A percentile compares a stretch with the other conserved stretches of the same genome.
Evolutionary conservation across 1,284 basidiomycete species (phyloP).

Genomic region (Papiliotrema terrestris): DNA sequence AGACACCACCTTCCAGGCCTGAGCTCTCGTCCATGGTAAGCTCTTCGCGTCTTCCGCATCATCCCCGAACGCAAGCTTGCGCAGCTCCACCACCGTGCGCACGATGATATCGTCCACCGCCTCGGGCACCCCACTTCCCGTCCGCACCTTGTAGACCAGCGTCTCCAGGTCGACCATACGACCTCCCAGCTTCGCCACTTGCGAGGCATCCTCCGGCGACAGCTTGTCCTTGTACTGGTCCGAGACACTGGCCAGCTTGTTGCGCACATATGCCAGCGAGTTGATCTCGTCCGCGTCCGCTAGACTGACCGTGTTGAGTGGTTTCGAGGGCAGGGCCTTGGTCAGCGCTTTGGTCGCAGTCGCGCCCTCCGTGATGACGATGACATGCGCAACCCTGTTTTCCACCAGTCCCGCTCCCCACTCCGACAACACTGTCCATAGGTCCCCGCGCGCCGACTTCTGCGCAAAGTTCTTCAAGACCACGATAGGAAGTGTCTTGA

Average conservation of each 20-base stretch:
- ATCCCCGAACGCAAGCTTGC: constrained; percentile 91
- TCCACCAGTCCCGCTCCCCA: constrained; percentile 83
- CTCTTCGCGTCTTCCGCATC: constrained; percentile 79
- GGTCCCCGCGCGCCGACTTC: constrained; percentile 62
- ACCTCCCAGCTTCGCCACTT: constrained; percentile 74
- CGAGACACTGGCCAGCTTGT: constrained; percentile 57
- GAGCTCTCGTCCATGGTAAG: constrained; percentile 78
- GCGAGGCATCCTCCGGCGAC: constrained; percentile 53
- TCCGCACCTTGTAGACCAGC: constrained; percentile 80
- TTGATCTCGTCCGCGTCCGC: constrained; percentile 80
- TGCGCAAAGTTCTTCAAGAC: constrained; percentile 72
- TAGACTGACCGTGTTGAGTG: constrained; percentile 71
- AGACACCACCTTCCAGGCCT: constrained; percentile 83
- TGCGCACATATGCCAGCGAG: constrained; percentile 73
- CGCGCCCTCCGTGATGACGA: constrained; percentile 85
- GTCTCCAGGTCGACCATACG: constrained; percentile 61
- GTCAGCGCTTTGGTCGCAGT: constrained; percentile 80
- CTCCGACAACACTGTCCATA: constrained; percentile 71
- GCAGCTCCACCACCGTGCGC: constrained; percentile 73
- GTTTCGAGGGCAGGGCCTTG: constrained; percentile 83
- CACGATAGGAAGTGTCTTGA: constrained; percentile 74
- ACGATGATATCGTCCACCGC: constrained; percentile 85
- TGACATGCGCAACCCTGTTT: constrained; percentile 84
- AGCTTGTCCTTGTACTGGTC: constrained; percentile 17
- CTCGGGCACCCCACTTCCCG: constrained; percentile 67